Base-by-base conservation (phyloP, 1,284 basidiomycete species). In the Rhodotorula sp. region DNA sequence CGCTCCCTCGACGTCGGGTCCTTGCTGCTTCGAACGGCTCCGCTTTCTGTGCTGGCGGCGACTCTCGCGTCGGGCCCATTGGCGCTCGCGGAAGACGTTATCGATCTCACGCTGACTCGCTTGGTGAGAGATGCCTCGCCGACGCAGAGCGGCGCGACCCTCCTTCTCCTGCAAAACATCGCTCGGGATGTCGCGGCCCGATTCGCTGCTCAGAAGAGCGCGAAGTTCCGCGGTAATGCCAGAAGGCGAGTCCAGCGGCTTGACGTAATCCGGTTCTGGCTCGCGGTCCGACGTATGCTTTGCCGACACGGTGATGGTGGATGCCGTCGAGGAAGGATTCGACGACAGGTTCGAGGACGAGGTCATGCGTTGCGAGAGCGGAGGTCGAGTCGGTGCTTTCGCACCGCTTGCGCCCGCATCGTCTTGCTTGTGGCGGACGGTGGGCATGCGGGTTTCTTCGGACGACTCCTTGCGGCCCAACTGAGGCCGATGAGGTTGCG, bases 61-160 rank as follows among this genome's bases (percentile, higher is more conserved):
- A 37, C 29, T 45, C 42, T 18, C 30, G 42, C 42, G 45, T 6
- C 55, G 44, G 54, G 45, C 37, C 53, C 42, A 12, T n/a, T 58
- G 18, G 17, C 62, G 55, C 45, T 64, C 62, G n/a, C 62, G 62
- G n/a, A 30, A 3, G 10, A 20, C 46, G 62, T 64, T 64, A 46
- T 64, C 62, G 22, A 12, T 6, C 37, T 64, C 62, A 22, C 51
- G 54, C 18, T 10, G 29, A 6, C n/a, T 49, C n/a, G 55, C 29
- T 18, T 10, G 18, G 6, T 18, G 56, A 30, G 22, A 42, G 33
- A 29, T 26, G 51, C 24, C 51, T 4, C 29, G 29, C 1, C 62
- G 62, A 4, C 62, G 54, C 24, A 37, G 8, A 8, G 45, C 54
- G 24, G 62, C 64, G 48, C 56, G 48, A 6, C 14, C 20, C 48